These are phyloP conservation scores for Cicer chorassanicum DNA, from an alignment of 306 rosid genomes.

Conservation along the genomic window DNA sequence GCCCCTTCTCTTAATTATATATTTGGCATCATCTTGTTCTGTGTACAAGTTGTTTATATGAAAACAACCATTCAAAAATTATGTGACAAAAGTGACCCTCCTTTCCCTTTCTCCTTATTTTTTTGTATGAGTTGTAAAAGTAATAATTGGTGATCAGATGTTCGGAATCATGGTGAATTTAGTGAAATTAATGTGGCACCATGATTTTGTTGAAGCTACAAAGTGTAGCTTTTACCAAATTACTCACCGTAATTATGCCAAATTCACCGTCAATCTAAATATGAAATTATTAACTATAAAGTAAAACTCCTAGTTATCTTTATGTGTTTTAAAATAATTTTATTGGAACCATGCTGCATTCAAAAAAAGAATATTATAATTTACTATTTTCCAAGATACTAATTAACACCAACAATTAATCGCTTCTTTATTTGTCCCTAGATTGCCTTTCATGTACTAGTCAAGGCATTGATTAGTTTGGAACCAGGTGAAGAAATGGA, in stretches of 20 bases:
- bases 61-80: constrained; percentile 30
- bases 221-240: too few relatives aligned
- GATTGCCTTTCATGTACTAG: constrained; percentile 93
- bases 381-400: constrained; percentile 52
- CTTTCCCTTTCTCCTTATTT: constrained; percentile 21
- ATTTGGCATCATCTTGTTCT: constrained; percentile 33
- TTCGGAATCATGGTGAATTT: too few relatives aligned
- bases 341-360: constrained; percentile 59
- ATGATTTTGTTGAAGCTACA: too few relatives aligned
- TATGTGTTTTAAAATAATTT: constrained; percentile 57
- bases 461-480: constrained; percentile 82
- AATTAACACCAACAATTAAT: constrained; percentile 40
- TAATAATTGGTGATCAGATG: constrained; percentile 42
- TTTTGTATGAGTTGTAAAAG: constrained; percentile 39
- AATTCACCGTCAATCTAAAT: not conserved
- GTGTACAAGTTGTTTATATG: constrained; percentile 38
- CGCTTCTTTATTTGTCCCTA: constrained; percentile 52
- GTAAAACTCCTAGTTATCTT: constrained; percentile 51
- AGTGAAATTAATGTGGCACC: too few relatives aligned
- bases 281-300: constrained; percentile 44
- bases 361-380: constrained; percentile 53
- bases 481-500: constrained; percentile 87
- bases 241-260: too few relatives aligned
- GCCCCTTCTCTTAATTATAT: constrained; percentile 45
- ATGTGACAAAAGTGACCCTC: constrained; percentile 30